Evolutionary conservation across 129 eudicot species (phyloP), one percentile per base, ranked within the genome.

Genomic region (Glebionis coronaria): DNA sequence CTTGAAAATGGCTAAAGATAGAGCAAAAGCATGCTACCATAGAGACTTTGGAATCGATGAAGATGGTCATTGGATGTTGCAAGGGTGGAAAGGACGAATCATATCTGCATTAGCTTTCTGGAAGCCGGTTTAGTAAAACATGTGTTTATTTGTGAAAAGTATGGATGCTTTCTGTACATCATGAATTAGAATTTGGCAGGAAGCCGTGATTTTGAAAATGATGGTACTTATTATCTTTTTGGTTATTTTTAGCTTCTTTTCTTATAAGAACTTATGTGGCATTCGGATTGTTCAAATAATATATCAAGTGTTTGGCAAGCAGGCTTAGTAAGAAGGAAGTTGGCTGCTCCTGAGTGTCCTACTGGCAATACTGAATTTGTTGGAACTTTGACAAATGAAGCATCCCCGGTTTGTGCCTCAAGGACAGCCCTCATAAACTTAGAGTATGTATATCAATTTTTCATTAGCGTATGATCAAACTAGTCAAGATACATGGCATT

Each of bases 1-100:
- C n/a, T 44, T 85, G 80, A 72, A 65, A 12, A 73, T 81, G 87
- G 82, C 90, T 12, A 83, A 71, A 73, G 79, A 74, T 7, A 80
- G 89, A 55, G 83, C 79, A 15, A 85, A 62, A 49, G 31, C 81
- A 13, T 60, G 69, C 59, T 88, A 88, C 67, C 85, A 83, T 68
- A 79, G 79, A 76, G 92, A 88, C 71, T 88, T 88, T 44, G 80
- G 78, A 29, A 79, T 85, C 19, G 96, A 88, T 65, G 92, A 80
- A 76, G 96, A 85, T 83, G 89, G 92, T 12, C 77, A 65, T 16
- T 88, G 96, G 96, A 54, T 85, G 85, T 70, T 88, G 78, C 96
- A 80, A 64, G 96, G 96, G 20, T 85, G 96, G 96, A 88, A 88
- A 75, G 96, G 96, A 20, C 82, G 92, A 19, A 88, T 85, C 44